phyloP scores from a whole-genome alignment of 768 basidiomycete species.

The Agaricus sinodeliciosus region DNA sequence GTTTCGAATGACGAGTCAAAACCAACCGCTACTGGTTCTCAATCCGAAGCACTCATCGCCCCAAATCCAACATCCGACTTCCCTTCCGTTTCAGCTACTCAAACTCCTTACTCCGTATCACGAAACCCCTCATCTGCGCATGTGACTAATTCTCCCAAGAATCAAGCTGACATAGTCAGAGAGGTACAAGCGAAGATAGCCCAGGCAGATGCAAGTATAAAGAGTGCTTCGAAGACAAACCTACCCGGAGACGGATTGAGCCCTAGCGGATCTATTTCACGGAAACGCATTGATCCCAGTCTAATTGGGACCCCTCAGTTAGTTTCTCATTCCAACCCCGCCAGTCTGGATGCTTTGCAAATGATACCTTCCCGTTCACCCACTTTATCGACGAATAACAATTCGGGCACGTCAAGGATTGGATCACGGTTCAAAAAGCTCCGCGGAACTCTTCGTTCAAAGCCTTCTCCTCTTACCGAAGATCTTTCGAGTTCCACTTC shows the following conservation, averaged over 20 bases:
- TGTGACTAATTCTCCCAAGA: conserved; percentile 35
- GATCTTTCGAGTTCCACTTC: conserved; percentile 41
- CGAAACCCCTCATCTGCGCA: conserved; percentile 38
- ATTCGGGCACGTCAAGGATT: conserved; percentile 48
- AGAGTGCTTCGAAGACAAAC: conserved; percentile 37
- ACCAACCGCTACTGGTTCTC: neutral
- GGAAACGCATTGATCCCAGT: conserved; percentile 53
- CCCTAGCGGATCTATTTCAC: conserved; percentile 34
- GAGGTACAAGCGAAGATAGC: conserved; percentile 66
- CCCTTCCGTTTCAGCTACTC: conserved; percentile 21
- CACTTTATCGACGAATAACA: conserved; percentile 37
- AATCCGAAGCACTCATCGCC: conserved; percentile 7
- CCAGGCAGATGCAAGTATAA: conserved; percentile 58
- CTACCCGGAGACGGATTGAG: conserved; percentile 31
- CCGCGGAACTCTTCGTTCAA: conserved; percentile 58
- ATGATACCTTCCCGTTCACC: conserved; percentile 55
- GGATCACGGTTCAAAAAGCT: conserved; percentile 70
- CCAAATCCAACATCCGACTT: conserved; percentile 15
- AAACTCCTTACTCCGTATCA: conserved; percentile 28
- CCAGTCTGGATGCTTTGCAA: conserved; percentile 41
- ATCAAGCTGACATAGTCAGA: conserved; percentile 49
- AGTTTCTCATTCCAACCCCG: conserved; percentile 51
- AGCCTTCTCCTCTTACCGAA: conserved; percentile 34
- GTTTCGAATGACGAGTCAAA: neutral
- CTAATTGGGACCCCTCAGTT: conserved; percentile 63